Percentiles rank a stretch among this genome's conserved stretches.
Evolutionary conservation across 768 basidiomycete species (phyloP).

Genomic region (Zangia roseola): DNA sequence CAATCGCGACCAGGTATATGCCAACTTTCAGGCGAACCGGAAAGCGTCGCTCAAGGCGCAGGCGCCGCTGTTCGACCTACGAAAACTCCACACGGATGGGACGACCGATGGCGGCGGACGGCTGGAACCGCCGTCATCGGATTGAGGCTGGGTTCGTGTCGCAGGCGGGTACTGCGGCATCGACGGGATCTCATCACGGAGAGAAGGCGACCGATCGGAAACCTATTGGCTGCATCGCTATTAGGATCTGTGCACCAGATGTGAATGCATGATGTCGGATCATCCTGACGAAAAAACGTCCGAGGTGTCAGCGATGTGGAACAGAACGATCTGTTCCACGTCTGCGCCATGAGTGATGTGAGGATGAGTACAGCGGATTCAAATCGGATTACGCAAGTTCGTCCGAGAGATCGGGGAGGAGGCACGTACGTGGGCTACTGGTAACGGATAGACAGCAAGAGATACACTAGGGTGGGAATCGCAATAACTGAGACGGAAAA

Average conservation of each 20-base stretch:
- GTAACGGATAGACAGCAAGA: conserved; percentile 1
- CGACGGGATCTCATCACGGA: too few species aligned
- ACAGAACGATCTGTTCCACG: too few species aligned
- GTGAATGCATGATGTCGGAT: background rate
- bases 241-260: background rate
- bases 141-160: background rate
- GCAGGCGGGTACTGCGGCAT: background rate
- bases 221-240: too few species aligned
- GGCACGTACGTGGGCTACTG: background rate
- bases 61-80: conserved; percentile 25
- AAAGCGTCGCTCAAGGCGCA: conserved; percentile 14
- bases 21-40: conserved; percentile 21
- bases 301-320: too few species aligned
- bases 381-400: conserved; percentile 5
- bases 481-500: conserved; percentile 11
- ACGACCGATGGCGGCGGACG: conserved; percentile 18
- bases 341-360: too few species aligned
- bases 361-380: too few species aligned
- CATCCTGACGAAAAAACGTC: too few species aligned
- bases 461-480: conserved; percentile 18
- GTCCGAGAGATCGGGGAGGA: background rate
- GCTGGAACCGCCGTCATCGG: conserved; percentile 12
- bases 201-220: too few species aligned
- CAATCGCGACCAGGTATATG: conserved; percentile 33
- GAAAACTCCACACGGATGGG: conserved; percentile 20